phyloP scores from a whole-genome alignment of 257 asterid species.

The Orobanche coerulescens region DNA sequence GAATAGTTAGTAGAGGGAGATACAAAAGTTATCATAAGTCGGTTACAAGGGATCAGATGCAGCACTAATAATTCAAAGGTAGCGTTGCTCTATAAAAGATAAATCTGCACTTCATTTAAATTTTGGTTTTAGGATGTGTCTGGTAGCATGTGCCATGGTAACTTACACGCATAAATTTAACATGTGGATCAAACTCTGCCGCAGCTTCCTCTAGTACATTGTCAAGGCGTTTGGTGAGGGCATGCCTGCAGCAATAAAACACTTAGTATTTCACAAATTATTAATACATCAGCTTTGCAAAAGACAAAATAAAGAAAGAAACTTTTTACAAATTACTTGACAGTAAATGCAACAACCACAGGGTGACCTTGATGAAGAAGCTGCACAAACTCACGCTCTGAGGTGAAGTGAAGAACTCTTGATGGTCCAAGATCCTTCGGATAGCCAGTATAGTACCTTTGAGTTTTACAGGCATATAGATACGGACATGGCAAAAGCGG shows the following conservation, averaged over 20 bases:
- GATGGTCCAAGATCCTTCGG: conserved; percentile 97
- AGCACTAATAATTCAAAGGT: neutral
- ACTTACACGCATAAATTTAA: conserved; percentile 87
- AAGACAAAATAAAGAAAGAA: neutral
- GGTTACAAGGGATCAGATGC: neutral
- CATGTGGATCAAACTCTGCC: conserved; percentile 74
- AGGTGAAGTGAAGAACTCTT: conserved; percentile 66
- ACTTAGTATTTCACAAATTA: neutral
- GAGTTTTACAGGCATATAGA: conserved; percentile 18
- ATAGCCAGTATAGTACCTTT: conserved; percentile 77
- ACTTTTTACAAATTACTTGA: conserved; percentile 45
- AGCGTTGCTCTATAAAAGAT: neutral
- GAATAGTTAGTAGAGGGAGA: neutral
- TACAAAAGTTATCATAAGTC: neutral
- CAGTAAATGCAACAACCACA: conserved; percentile 88
- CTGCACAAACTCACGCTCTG: conserved; percentile 92
- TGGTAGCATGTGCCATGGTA: neutral
- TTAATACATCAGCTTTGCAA: neutral
- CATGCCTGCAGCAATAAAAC: conserved; percentile 45
- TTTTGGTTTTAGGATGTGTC: neutral
- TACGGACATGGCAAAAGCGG: neutral
- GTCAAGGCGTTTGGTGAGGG: conserved; percentile 84
- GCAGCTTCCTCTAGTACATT: conserved; percentile 89
- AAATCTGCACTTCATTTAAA: neutral
- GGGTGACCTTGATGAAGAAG: conserved; percentile 92